Evolutionary conservation across 2,329 filamentous ascomycete genomes (phyloP), one percentile per base, ranked within the genome.

Genomic region (Aureobasidium sp.): DNA sequence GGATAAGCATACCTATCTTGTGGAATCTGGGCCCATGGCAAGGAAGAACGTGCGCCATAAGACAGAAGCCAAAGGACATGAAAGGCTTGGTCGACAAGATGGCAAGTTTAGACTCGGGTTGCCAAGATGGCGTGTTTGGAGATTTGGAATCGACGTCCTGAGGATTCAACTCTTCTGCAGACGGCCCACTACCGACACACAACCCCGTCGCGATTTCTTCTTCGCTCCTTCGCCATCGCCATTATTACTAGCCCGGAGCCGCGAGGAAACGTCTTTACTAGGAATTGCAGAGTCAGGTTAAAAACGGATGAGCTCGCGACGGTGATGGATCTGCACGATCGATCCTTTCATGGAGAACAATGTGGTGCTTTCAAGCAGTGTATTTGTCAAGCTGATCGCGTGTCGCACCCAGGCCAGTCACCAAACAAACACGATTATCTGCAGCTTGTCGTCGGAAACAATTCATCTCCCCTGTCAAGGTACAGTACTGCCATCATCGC

Each of bases 81-180:
- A 12, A 17, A 45, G 15, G 25, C 22, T 29, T 29, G 45, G 25
- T 31, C 12, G 25, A n/a, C 9, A 25, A 20, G 5, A n/a, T 6
- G 53, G 53, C 53, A 57, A 29, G 53, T 45, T 34, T 57, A 57
- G 53, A 44, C 53, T 57, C n/a, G 53, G 9, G n/a, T 8, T 57
- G 53, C 53, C 53, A n/a, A 44, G 20, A 27, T 7, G 17, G n/a
- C 27, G 7, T 29, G 39, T 29, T 57, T 36, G 29, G 17, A 29
- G 29, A 57, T 57, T 57, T 57, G 53, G 53, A 57, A 57, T 57
- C 37, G 8, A 44, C 15, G n/a, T n/a, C 27, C 22, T 31, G 11
- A 34, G 6, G 27, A 15, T 20, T 25, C 37, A 41, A 41, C n/a
- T 31, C n/a, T n/a, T 17, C 15, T 31, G 52, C 12, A 42, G 37